These are phyloP conservation scores for Endogone sp. DNA, from an alignment of 192 early-diverging fungal genomes.

Conservation along the genomic window DNA sequence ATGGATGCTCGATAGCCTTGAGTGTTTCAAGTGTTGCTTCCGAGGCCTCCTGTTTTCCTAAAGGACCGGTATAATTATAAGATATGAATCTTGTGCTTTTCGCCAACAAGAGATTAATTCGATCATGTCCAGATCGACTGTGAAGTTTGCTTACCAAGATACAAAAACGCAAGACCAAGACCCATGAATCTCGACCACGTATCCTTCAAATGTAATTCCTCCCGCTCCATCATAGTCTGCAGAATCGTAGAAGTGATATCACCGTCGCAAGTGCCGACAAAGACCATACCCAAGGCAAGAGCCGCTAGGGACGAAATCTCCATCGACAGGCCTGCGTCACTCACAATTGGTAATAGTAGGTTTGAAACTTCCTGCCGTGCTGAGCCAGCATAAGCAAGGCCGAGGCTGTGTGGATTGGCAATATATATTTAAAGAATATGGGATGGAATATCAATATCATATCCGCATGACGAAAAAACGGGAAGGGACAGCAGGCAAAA, in stretches of 20 bases:
- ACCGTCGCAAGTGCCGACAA: slow-evolving; percentile 83
- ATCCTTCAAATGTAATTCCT: slow-evolving; percentile 82
- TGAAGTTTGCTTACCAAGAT: slow-evolving; percentile 56
- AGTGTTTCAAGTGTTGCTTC: slow-evolving; percentile 93
- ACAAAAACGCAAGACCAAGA: slow-evolving; percentile 86
- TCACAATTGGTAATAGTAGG: slow-evolving; percentile 75
- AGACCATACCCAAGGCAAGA: slow-evolving; percentile 87
- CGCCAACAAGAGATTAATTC: too few species aligned
- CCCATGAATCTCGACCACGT: slow-evolving; percentile 91
- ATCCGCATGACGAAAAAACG: not conserved
- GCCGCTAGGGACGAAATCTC: slow-evolving; percentile 89
- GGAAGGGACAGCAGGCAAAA: not conserved
- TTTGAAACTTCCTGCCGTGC: slow-evolving; percentile 82
- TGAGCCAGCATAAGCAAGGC: slow-evolving; percentile 92
- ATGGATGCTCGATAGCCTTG: slow-evolving; percentile 91
- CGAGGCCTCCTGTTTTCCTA: slow-evolving; percentile 78
- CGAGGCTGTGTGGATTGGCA: slow-evolving; percentile 61
- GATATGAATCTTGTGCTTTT: not conserved
- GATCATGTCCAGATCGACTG: not conserved
- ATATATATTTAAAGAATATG: slow-evolving; percentile 5
- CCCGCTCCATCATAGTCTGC: slow-evolving; percentile 93
- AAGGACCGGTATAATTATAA: slow-evolving; percentile 8
- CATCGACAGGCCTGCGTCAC: slow-evolving; percentile 77
- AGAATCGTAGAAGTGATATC: slow-evolving; percentile 90
- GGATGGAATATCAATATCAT: not conserved